Evolutionary conservation across 805 yeast species (phyloP).

Genomic region (Kluyveromyces dobzhanskii): DNA sequence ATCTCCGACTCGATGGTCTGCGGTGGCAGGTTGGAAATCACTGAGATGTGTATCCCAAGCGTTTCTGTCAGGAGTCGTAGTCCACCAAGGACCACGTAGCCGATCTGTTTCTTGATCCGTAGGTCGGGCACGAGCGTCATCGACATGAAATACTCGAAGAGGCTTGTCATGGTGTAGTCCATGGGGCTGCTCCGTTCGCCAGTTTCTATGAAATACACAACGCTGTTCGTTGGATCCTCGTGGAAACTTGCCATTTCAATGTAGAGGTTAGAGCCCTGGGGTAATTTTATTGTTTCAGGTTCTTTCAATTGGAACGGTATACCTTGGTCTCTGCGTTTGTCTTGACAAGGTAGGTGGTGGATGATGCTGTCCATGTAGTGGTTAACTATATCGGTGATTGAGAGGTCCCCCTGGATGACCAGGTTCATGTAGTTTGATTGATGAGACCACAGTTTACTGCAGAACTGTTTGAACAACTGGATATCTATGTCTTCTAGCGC

Average conservation of each 20-base stretch:
- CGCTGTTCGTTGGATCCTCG: slow-evolving; percentile 44
- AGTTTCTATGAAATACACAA: slow-evolving; percentile 49
- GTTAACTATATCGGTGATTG: slow-evolving; percentile 19
- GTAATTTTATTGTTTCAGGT: slow-evolving; percentile 35
- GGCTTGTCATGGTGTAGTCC: slow-evolving; percentile 34
- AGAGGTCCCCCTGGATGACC: slow-evolving; percentile 45
- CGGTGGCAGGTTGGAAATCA: slow-evolving; percentile 46
- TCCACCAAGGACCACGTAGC: slow-evolving; percentile 56
- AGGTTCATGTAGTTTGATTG: slow-evolving; percentile 31
- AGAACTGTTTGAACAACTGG: slow-evolving; percentile 28
- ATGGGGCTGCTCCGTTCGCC: slow-evolving; percentile 36
- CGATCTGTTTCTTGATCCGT: slow-evolving; percentile 49
- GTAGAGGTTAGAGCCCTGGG: slow-evolving; percentile 30
- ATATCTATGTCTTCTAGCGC: slow-evolving; percentile 43
- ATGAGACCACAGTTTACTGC: slow-evolving; percentile 19
- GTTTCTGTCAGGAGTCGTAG: slow-evolving; percentile 41
- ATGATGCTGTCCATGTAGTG: slow-evolving; percentile 14
- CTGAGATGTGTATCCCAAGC: slow-evolving; percentile 48
- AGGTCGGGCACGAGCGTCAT: slow-evolving; percentile 38
- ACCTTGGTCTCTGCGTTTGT: not conserved
- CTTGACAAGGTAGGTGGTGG: not conserved
- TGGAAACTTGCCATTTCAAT: slow-evolving; percentile 30
- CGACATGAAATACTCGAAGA: slow-evolving; percentile 41
- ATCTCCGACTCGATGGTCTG: slow-evolving; percentile 36
- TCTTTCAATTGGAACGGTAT: slow-evolving; percentile 6